Percentiles rank a stretch among this genome's conserved stretches.
Evolutionary conservation across 176 grass and related monocot species (phyloP).

Genomic region (Bromus sterilis): DNA sequence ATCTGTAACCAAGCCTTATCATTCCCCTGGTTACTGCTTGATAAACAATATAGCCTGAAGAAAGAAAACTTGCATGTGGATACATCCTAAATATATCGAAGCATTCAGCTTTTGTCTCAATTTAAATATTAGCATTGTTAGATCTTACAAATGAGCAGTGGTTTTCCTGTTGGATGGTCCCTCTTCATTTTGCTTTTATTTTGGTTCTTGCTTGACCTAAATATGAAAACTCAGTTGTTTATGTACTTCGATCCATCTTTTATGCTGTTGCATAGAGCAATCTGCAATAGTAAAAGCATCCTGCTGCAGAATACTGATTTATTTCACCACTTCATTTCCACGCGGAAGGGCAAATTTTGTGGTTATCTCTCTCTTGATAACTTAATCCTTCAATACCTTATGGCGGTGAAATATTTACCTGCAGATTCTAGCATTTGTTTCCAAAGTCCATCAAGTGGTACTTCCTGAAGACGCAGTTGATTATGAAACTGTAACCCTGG

Average conservation of each 20-base stretch:
- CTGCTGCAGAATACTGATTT: not conserved
- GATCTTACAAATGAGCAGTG: constrained; percentile 4
- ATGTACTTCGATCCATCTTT: not conserved
- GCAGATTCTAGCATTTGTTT: constrained; percentile 92
- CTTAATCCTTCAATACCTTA: not conserved
- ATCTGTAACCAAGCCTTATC: not conserved
- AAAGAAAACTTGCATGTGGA: not conserved
- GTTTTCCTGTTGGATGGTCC: not conserved
- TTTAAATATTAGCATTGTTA: not conserved
- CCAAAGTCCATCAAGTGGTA: constrained; percentile 91
- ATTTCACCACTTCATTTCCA: constrained; percentile 1
- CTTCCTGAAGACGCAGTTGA: constrained; percentile 85
- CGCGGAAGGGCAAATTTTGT: not conserved
- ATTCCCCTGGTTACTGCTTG: not conserved
- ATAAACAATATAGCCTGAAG: not conserved
- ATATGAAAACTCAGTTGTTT: not conserved
- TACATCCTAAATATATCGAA: not conserved
- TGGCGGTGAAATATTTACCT: not conserved
- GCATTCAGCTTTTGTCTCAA: not conserved
- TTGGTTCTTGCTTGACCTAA: constrained; percentile 1
- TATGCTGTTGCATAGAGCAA: not conserved
- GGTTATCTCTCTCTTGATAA: not conserved
- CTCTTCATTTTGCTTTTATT: not conserved
- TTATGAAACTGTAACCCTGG: constrained; percentile 68
- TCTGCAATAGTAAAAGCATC: not conserved